These are phyloP conservation scores for Dalechampia spathulata DNA, from an alignment of 441 rosid genomes.

Conservation along the genomic window DNA sequence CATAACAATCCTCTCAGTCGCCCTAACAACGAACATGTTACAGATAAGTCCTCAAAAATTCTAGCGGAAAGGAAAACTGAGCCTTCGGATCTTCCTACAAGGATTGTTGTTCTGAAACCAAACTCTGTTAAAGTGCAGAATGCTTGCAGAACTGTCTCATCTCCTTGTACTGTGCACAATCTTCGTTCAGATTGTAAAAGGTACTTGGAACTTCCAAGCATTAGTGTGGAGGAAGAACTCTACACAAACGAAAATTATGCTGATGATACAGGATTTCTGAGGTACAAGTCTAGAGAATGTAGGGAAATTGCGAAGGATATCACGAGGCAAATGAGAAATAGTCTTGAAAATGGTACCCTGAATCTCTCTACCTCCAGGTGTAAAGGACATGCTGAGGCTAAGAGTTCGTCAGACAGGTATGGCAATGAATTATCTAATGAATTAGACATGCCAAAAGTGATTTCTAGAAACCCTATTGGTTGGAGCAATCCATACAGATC, in stretches of 20 bases:
- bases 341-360: slow-evolving; percentile 30
- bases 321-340: slow-evolving; percentile 56
- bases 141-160: slow-evolving; percentile 35
- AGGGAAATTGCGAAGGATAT: slow-evolving; percentile 59
- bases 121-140: slow-evolving; percentile 49
- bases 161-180: slow-evolving; percentile 44
- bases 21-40: slow-evolving; percentile 23
- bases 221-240: slow-evolving; percentile 28
- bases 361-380: slow-evolving; percentile 40
- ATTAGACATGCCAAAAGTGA: slow-evolving; percentile 34
- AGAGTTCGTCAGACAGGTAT: slow-evolving; percentile 62
- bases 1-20: slow-evolving; percentile 24
- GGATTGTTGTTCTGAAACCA: slow-evolving; percentile 92
- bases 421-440: slow-evolving; percentile 72
- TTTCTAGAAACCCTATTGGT: slow-evolving; percentile 34
- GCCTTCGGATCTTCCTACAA: slow-evolving; percentile 41
- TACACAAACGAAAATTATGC: slow-evolving; percentile 34
- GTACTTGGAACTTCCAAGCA: slow-evolving; percentile 30
- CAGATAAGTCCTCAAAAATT: slow-evolving; percentile 34
- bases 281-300: slow-evolving; percentile 55
- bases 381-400: slow-evolving; percentile 75
- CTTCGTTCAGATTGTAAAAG: slow-evolving; percentile 37
- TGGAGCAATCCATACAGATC: slow-evolving; percentile 33
- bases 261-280: slow-evolving; percentile 34
- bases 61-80: slow-evolving; percentile 36